phyloP scores from a whole-genome alignment of 2,329 filamentous ascomycete genomes.

The Curvularia lunata region DNA sequence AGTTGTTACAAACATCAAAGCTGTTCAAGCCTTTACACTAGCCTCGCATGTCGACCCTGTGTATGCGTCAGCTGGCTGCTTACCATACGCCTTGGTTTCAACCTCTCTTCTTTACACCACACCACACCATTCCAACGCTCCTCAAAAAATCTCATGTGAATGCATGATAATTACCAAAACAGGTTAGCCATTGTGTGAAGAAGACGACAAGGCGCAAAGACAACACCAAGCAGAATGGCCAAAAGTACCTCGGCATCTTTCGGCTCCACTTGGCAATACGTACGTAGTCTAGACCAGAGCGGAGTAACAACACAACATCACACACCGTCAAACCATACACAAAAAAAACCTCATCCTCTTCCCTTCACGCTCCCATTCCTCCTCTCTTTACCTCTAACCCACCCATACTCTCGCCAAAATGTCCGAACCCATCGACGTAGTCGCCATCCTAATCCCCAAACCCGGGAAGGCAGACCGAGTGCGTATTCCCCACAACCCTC shows the following conservation, averaged over 20 bases:
- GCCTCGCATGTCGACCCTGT: neutral
- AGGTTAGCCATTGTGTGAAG: neutral
- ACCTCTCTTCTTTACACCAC: too few relatives aligned
- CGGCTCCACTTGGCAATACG: conserved; percentile 16
- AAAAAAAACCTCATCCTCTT: neutral
- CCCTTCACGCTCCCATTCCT: neutral
- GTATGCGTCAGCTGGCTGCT: neutral
- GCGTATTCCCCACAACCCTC: neutral
- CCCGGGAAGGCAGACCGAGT: conserved; percentile 43
- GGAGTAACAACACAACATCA: conserved; percentile 12
- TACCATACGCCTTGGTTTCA: neutral
- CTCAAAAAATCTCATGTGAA: neutral
- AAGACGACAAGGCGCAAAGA: neutral
- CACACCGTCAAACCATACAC: neutral
- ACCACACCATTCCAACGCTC: too few relatives aligned
- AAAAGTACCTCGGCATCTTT: conserved; percentile 34
- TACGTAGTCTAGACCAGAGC: conserved; percentile 8
- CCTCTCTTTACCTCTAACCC: neutral
- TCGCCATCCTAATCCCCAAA: conserved; percentile 42
- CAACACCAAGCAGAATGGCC: neutral
- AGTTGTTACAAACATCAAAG: neutral
- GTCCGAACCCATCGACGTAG: conserved; percentile 30
- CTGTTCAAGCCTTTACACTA: neutral
- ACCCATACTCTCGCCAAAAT: neutral
- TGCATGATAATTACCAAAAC: neutral